Percentiles rank a stretch among this genome's conserved stretches.
These are phyloP conservation scores for Fusarium sp. DNA, from an alignment of 2,329 filamentous ascomycete species.

Conservation along the genomic window DNA sequence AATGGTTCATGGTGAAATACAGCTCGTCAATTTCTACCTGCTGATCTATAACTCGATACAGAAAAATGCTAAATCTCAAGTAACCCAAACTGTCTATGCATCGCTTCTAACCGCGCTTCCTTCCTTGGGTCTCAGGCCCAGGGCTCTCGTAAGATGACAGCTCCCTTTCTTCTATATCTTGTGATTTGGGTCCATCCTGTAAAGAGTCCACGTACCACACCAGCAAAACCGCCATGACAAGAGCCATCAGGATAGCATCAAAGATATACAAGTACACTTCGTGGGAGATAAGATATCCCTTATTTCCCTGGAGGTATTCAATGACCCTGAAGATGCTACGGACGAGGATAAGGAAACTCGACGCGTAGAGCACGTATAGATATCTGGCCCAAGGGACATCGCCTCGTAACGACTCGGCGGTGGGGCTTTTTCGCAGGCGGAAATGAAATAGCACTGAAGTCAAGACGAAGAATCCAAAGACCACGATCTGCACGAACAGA, in stretches of 20 bases:
- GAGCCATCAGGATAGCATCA: constrained; percentile 14
- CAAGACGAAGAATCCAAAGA: constrained; percentile 20
- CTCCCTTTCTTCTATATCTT: constrained; percentile 1
- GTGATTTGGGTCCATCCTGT: background rate
- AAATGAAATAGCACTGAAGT: constrained; percentile 16
- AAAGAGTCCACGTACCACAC: constrained; percentile 17
- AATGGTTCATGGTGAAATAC: background rate
- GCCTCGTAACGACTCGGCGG: background rate
- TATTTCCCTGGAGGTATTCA: constrained; percentile 10
- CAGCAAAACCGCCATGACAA: constrained; percentile 9
- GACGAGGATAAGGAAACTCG: constrained; percentile 14
- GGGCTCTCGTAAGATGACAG: background rate
- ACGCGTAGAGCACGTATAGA: constrained; percentile 15
- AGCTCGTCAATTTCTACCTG: background rate
- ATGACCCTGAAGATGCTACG: constrained; percentile 20
- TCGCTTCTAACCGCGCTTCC: background rate
- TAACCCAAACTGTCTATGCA: background rate
- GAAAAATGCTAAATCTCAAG: background rate
- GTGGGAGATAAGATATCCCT: constrained; percentile 13
- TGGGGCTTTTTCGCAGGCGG: background rate
- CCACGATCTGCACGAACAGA: constrained; percentile 4
- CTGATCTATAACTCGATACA: background rate
- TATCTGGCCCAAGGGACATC: constrained; percentile 8
- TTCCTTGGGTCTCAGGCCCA: background rate
- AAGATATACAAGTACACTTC: constrained; percentile 16